Base-by-base conservation (phyloP, 306 rosid genomes). In the Dryas drummondii region DNA sequence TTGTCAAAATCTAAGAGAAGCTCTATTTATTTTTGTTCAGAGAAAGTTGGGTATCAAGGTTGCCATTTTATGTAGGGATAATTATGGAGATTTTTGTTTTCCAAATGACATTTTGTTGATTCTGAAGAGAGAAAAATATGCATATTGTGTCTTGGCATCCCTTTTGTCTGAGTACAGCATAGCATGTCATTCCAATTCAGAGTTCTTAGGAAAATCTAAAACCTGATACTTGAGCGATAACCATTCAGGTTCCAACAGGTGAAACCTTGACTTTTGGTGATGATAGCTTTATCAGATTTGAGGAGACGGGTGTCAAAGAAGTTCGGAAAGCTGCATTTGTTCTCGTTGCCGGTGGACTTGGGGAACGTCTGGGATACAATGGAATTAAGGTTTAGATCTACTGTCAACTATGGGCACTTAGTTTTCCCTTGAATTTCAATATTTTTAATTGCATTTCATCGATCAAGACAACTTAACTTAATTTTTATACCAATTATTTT, bases 271-370 rank as follows among this genome's bases (percentile, higher is more conserved):
- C 83, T 9, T 81, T 81, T 90, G 99, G 83, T 70, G 96, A 92
- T 70, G 90, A 88, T 22, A 84, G 80, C 75, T 92, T 81, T 79
- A 80, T 82, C 83, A 77, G 88, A 37, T 94, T 85, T 71, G 99
- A 94, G 93, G 97, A 87, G 73, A 37, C 79, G 11, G 99, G 97
- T 32, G 87, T 94, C 3, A 88, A 70, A 76, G 97, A 92, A 83
- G 93, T 82, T 52, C 76, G 47, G 47, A 92, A 81, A 81, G 97
- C 97, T 45, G 99, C 90, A 63, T 94, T 94, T 87, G 97, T 94
- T 81, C 99, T 94, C 71, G 99, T 94, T 71, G 99, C 99, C 17
- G 97, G 99, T 47, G 99, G 97, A 66, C 99, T 94, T 75, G 99
- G 99, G 60, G 99, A 94, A 81, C 99, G 97, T 71, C 75, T 94